Conservation (phyloP, 768 basidiomycete species). For the Tricholoma matsutake region DNA sequence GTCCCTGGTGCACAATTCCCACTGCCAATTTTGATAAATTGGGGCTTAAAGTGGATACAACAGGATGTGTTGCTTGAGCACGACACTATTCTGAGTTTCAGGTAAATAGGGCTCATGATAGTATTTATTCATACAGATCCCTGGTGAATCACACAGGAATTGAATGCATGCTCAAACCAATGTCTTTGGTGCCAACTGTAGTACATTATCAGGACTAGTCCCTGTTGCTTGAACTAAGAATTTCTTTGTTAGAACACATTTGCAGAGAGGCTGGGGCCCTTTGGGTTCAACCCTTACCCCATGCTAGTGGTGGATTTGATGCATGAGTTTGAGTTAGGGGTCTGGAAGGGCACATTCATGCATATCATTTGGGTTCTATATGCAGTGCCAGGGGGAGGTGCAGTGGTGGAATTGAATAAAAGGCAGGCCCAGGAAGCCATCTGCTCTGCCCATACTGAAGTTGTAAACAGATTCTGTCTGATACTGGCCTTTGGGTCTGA, state of each 20-base stretch:
- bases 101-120: background rate
- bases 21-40: too few relatives aligned
- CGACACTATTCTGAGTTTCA: too few relatives aligned
- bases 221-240: too few relatives aligned
- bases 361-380: constrained; percentile 30
- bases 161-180: constrained; percentile 11
- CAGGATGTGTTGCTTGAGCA: too few relatives aligned
- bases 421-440: background rate
- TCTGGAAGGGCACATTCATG: constrained; percentile 29
- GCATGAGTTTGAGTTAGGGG: constrained; percentile 36
- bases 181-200: constrained; percentile 18
- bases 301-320: constrained; percentile 30
- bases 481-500: constrained; percentile 18
- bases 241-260: constrained; percentile 27
- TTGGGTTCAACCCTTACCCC: constrained; percentile 19
- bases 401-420: constrained; percentile 1
- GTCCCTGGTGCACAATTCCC: too few relatives aligned
- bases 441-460: background rate
- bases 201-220: constrained; percentile 5
- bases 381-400: constrained; percentile 1
- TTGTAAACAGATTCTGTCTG: constrained; percentile 11
- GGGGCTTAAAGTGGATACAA: too few relatives aligned
- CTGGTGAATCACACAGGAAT: background rate
- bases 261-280: constrained; percentile 9
- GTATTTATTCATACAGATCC: background rate